Conservation (phyloP, 805 yeast species). For the Kodamaea hsintzibuensis region DNA sequence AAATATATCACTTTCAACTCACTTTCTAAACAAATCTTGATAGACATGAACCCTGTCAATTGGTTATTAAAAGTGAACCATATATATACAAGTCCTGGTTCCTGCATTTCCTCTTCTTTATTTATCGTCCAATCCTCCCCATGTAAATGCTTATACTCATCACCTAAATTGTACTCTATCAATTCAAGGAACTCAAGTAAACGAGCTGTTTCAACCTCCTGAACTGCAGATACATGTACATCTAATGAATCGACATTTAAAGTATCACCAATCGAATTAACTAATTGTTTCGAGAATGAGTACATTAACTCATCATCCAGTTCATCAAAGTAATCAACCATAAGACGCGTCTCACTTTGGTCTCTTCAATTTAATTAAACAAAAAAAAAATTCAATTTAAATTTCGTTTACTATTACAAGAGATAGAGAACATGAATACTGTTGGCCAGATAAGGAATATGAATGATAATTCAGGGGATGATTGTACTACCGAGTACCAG, state of each 20-base stretch:
- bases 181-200: slow-evolving; percentile 20
- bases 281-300: neutral
- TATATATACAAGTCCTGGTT: slow-evolving; percentile 47
- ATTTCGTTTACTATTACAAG: too few species aligned
- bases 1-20: slow-evolving; percentile 45
- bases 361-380: neutral
- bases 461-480: neutral
- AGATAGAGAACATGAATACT: neutral
- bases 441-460: neutral
- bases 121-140: slow-evolving; percentile 43
- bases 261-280: neutral
- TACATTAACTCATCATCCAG: slow-evolving; percentile 9
- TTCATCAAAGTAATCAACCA: slow-evolving; percentile 5
- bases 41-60: slow-evolving; percentile 47
- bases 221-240: slow-evolving; percentile 1
- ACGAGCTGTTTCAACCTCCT: neutral
- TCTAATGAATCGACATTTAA: neutral
- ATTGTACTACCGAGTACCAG: slow-evolving; percentile 4
- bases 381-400: neutral
- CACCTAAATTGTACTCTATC: slow-evolving; percentile 29
- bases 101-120: slow-evolving; percentile 48
- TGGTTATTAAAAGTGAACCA: slow-evolving; percentile 23
- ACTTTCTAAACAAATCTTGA: slow-evolving; percentile 44
- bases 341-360: neutral
- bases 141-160: slow-evolving; percentile 24